Evolutionary conservation across 164 flowering plant species (phyloP).

Genomic region (Chimonanthus praecox): DNA sequence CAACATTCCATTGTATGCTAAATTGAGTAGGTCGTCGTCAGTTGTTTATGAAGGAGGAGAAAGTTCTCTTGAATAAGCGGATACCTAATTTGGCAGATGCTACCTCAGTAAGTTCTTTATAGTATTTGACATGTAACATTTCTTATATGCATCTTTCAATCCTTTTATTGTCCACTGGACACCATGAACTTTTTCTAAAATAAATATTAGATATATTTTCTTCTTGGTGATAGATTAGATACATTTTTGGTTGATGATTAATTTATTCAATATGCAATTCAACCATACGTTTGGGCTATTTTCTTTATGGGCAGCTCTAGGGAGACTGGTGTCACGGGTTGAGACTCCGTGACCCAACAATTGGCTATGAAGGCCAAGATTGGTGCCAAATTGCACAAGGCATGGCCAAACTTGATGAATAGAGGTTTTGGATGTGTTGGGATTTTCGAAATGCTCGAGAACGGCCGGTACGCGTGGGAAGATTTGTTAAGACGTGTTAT

Average conservation of each 20-base stretch:
- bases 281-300: not conserved
- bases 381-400: no score
- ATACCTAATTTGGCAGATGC: slow-evolving; percentile 63
- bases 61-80: slow-evolving; percentile 54
- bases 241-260: not conserved
- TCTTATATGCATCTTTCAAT: not conserved
- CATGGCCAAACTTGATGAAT: no score
- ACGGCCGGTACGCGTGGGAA: no score
- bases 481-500: no score
- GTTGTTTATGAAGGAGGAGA: slow-evolving; percentile 83
- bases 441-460: no score
- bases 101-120: slow-evolving; percentile 64
- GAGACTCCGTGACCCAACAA: no score
- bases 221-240: not conserved
- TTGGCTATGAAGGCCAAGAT: no score
- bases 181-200: no score
- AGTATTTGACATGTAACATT: not conserved
- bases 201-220: not conserved
- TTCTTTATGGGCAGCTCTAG: no score
- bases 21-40: slow-evolving; percentile 38
- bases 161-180: not conserved
- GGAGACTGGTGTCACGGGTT: no score
- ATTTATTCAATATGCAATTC: not conserved
- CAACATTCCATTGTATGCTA: slow-evolving; percentile 7
- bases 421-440: no score